These are phyloP conservation scores for Dipteronia dyeriana DNA, from an alignment of 345 rosid genomes.

Conservation along the genomic window DNA sequence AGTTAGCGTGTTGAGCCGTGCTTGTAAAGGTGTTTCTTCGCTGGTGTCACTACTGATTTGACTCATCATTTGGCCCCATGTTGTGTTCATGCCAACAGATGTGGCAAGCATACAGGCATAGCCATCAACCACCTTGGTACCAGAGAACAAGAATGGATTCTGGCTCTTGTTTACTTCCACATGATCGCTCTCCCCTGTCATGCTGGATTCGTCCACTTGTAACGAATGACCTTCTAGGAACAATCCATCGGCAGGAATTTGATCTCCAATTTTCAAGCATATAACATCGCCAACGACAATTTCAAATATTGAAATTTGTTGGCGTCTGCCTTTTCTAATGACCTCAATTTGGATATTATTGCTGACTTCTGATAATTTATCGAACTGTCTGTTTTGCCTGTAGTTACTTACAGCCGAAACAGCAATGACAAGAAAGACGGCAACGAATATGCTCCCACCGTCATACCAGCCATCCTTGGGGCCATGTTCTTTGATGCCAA, in stretches of 20 bases:
- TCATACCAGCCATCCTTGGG: conserved; percentile 35
- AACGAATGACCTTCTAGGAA: conserved; percentile 24
- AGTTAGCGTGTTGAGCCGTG: conserved; percentile 40
- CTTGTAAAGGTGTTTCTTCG: conserved; percentile 43
- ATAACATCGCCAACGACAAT: conserved; percentile 38
- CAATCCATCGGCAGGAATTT: conserved; percentile 41
- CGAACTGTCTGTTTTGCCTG: conserved; percentile 13
- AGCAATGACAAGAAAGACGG: conserved; percentile 25
- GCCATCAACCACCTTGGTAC: conserved; percentile 28
- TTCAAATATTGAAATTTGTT: conserved; percentile 21
- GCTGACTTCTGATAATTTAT: conserved; percentile 17
- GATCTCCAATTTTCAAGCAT: conserved; percentile 32
- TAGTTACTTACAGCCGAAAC: conserved; percentile 29
- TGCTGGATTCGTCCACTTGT: conserved; percentile 33
- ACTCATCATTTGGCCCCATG: conserved; percentile 48
- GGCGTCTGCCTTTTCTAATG: conserved; percentile 17
- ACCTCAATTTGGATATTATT: conserved; percentile 25
- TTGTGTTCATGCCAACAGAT: conserved; percentile 43
- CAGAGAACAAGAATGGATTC: conserved; percentile 35
- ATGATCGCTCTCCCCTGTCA: conserved; percentile 29
- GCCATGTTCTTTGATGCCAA: conserved; percentile 32
- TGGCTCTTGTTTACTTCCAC: background rate
- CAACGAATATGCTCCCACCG: conserved; percentile 32
- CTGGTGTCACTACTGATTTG: conserved; percentile 10
- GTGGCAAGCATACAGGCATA: conserved; percentile 40